A percentile compares a stretch with the other conserved stretches of the same genome.
These are phyloP conservation scores for Mucor circinelloides DNA, from an alignment of 371 early-diverging fungal genomes.

Conservation along the genomic window DNA sequence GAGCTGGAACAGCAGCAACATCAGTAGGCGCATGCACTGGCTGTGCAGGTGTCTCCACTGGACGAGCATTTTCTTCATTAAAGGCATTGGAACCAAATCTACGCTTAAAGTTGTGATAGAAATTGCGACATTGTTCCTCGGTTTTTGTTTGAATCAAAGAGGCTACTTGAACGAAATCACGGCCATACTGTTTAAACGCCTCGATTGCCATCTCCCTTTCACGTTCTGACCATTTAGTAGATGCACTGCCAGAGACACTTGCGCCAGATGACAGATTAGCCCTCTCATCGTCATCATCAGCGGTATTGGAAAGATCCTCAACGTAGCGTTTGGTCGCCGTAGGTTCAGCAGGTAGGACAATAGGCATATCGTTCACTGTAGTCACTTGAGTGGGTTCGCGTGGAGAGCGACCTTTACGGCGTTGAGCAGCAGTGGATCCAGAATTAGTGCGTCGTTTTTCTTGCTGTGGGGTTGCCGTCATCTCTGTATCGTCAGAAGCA, in stretches of 20 bases:
- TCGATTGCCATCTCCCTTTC: conserved; percentile 77
- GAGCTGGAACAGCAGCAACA: background rate
- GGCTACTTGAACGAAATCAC: conserved; percentile 76
- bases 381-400: conserved; percentile 15
- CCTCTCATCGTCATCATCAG: conserved; percentile 36
- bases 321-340: background rate
- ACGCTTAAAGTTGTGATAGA: conserved; percentile 76
- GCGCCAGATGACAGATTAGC: conserved; percentile 3
- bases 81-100: conserved; percentile 68
- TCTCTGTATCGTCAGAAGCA: conserved; percentile 25
- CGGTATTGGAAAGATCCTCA: background rate
- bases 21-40: conserved; percentile 11
- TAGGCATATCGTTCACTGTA: background rate
- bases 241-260: background rate
- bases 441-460: conserved; percentile 16
- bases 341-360: background rate
- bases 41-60: background rate
- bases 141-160: conserved; percentile 76
- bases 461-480: conserved; percentile 8
- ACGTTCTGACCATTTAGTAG: conserved; percentile 69
- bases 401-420: conserved; percentile 35
- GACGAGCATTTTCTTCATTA: conserved; percentile 43
- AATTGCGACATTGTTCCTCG: conserved; percentile 80
- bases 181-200: conserved; percentile 74
- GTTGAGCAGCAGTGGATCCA: background rate